Evolutionary conservation across 441 rosid species (phyloP).

Genomic region (Eutrema salsugineum): DNA sequence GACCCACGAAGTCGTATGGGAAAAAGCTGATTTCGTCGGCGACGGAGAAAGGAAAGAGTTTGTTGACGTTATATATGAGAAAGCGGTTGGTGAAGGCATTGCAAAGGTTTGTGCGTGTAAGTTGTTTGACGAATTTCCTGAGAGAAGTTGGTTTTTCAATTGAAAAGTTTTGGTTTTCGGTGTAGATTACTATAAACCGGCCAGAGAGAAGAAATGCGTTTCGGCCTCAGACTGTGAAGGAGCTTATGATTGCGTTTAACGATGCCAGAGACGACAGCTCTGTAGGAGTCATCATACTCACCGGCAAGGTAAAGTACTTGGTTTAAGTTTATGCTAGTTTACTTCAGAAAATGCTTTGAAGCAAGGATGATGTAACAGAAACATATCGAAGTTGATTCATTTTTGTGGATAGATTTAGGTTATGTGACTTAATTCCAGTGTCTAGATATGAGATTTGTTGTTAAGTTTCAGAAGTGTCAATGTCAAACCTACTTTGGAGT

Average conservation of each 20-base stretch:
- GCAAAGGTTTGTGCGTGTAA: conserved; percentile 57
- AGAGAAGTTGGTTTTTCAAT: neutral
- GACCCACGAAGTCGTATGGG: conserved; percentile 54
- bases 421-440: neutral
- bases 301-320: conserved; percentile 62
- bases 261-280: conserved; percentile 86
- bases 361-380: neutral
- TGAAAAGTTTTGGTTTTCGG: neutral
- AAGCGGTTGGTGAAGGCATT: conserved; percentile 76
- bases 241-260: conserved; percentile 66
- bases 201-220: conserved; percentile 87
- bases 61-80: conserved; percentile 74
- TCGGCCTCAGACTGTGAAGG: conserved; percentile 72
- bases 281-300: conserved; percentile 75
- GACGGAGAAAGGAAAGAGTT: conserved; percentile 36
- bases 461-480: neutral
- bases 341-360: neutral
- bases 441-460: neutral
- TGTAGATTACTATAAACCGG: conserved; percentile 76
- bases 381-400: neutral
- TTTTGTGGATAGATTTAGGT: too few species aligned
- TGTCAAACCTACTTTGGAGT: neutral
- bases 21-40: conserved; percentile 28
- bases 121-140: conserved; percentile 12
- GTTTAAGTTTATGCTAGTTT: neutral